phyloP scores from a whole-genome alignment of 1,284 basidiomycete genomes.

The Trichosporon coremiiforme region DNA sequence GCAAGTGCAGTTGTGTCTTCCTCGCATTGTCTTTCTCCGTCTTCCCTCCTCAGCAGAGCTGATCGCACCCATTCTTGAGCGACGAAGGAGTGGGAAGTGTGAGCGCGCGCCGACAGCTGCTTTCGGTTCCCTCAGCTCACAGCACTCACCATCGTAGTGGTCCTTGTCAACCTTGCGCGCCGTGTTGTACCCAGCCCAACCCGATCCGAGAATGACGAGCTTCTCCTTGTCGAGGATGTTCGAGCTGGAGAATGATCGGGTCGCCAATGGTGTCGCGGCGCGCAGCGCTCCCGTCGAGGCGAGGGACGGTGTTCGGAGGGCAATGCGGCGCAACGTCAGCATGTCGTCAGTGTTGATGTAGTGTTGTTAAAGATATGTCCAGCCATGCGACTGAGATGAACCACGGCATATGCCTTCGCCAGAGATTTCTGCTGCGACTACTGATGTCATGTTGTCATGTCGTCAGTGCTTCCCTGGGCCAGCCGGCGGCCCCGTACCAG shows the following conservation, averaged over 20 bases:
- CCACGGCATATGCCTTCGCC: no score
- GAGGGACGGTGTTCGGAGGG: not conserved
- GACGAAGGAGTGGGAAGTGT: no score
- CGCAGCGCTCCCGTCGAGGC: no score
- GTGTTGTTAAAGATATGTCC: not conserved
- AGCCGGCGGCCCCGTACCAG: not conserved
- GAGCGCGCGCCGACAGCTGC: no score
- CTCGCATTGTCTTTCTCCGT: not conserved
- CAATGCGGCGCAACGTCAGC: not conserved
- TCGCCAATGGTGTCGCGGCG: no score
- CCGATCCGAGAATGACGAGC: conserved; percentile 77
- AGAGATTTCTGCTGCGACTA: not conserved
- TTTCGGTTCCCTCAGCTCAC: no score
- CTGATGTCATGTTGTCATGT: not conserved
- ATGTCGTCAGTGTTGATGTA: not conserved
- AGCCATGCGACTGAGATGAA: no score
- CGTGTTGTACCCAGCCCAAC: conserved; percentile 81
- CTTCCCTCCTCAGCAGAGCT: not conserved
- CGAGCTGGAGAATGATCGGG: conserved; percentile 16
- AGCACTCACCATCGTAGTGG: conserved; percentile 42
- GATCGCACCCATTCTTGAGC: no score
- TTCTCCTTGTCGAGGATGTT: conserved; percentile 18
- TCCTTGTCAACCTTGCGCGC: conserved; percentile 50
- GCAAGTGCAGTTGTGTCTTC: conserved; percentile 32
- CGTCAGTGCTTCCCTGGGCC: not conserved